Evolutionary conservation across 23 red algal genomes (phyloP).

Genomic region (Agarophyton chilense): DNA sequence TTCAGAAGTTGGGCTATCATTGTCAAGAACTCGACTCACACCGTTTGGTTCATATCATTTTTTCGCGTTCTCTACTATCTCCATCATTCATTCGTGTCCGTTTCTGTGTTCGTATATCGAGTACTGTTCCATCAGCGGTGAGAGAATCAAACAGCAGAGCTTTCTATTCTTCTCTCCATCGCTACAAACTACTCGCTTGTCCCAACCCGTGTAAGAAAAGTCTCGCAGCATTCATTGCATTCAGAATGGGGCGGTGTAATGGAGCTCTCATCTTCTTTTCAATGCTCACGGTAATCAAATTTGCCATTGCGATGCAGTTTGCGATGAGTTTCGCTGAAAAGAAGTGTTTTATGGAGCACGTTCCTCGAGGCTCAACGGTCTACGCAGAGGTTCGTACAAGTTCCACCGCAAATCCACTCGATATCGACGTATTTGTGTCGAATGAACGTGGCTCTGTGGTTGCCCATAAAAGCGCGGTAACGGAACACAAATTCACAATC

Average conservation of each 20-base stretch:
- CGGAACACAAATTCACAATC: slow-evolving; percentile 8
- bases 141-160: neutral
- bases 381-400: neutral
- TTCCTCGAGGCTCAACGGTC: neutral
- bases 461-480: neutral
- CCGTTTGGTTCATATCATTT: too few species aligned
- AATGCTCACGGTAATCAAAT: neutral
- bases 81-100: too few species aligned
- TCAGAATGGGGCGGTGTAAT: neutral
- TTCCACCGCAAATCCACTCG: neutral
- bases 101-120: too few species aligned
- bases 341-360: slow-evolving; percentile 13
- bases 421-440: neutral
- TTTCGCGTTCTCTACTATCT: too few species aligned
- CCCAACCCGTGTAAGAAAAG: too few species aligned
- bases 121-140: too few species aligned
- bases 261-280: neutral
- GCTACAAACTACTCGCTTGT: neutral
- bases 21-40: too few species aligned
- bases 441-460: slow-evolving; percentile 3
- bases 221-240: neutral
- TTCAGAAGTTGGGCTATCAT: too few species aligned
- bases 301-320: neutral
- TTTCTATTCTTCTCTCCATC: neutral
- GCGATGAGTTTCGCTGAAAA: neutral